Evolutionary conservation across 495 filamentous ascomycete genomes (phyloP).

Genomic region (Immersiella caudata): DNA sequence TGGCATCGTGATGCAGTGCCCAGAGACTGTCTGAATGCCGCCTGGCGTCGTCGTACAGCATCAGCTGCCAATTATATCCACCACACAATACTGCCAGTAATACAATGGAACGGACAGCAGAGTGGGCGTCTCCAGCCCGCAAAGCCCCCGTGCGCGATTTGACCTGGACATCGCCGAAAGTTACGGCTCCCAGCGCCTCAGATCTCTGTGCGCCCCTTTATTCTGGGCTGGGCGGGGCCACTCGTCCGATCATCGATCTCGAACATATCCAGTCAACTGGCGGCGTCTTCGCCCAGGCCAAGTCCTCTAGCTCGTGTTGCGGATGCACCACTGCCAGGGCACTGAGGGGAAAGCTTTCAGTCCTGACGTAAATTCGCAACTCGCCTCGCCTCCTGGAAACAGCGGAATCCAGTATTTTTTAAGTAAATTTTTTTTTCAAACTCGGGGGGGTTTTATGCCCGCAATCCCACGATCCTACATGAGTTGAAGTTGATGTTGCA

Average conservation of each 20-base stretch:
- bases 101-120: too few relatives aligned
- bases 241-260: neutral
- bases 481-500: neutral
- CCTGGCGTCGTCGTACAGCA: neutral
- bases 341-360: neutral
- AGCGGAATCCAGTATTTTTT: conserved; percentile 8
- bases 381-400: neutral
- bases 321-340: conserved; percentile 16
- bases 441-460: conserved; percentile 14
- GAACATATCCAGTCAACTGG: neutral
- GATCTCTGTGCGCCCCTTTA: neutral
- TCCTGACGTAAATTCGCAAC: conserved; percentile 9
- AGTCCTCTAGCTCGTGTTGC: conserved; percentile 1
- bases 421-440: too few relatives aligned
- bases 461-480: conserved; percentile 11
- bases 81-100: neutral
- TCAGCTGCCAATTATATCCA: conserved; percentile 4
- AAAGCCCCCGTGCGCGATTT: neutral
- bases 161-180: neutral
- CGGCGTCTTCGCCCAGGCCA: conserved; percentile 11
- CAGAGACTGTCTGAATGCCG: neutral
- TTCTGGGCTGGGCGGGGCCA: neutral
- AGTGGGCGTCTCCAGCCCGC: neutral
- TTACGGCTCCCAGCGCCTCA: conserved; percentile 3
- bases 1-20: neutral